Evolutionary conservation across 768 basidiomycete genomes (phyloP), one percentile per base, ranked within the genome.

Genomic region (Filobasidium wieringae): DNA sequence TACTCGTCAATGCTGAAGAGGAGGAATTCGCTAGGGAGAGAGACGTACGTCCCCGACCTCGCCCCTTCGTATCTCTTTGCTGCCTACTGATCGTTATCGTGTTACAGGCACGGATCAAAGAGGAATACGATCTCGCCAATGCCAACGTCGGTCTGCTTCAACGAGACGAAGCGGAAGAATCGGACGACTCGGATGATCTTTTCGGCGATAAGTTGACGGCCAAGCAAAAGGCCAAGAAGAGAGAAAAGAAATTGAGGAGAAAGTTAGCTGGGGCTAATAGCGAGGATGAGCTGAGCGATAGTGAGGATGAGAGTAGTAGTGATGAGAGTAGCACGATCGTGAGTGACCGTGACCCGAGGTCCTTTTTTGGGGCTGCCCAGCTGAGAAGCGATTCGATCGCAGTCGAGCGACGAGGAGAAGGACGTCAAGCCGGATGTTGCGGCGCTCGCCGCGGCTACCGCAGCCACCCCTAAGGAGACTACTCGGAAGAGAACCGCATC

Each of bases 401-500:
- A 51, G 34, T 33, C 24, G 4, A 29, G 19, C 22, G 32, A 40
- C 4, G 56, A 37, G 19, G 56, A 57, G 47, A 27, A 51, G 15
- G 56, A 57, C 15, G 56, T 57, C 47, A 57, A 57, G 49, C 56
- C 56, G 33, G 43, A 43, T 9, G 34, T 57, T 26, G 40, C 47
- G 19, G 45, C 29, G 9, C 24, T 57, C 32, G 50, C 47, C 24
- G 32, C 53, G 15, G 8, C 40, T 7, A 22, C 45, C 31, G 22
- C 55, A 15, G 17, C 49, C 2, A 19, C 56, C 12, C 27, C 49
- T 11, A 40, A 54, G 14, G 43, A 47, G 22, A 47, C 22, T 19
- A 22, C 15, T 27, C 22, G 22, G 43, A 24, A 41, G 53, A 17
- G 37, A 8, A 36, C 56, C 24, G 34, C 17, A 5, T 57, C 56